Base-by-base conservation (phyloP, 768 basidiomycete genomes). In the Cyclocybe aegerita region DNA sequence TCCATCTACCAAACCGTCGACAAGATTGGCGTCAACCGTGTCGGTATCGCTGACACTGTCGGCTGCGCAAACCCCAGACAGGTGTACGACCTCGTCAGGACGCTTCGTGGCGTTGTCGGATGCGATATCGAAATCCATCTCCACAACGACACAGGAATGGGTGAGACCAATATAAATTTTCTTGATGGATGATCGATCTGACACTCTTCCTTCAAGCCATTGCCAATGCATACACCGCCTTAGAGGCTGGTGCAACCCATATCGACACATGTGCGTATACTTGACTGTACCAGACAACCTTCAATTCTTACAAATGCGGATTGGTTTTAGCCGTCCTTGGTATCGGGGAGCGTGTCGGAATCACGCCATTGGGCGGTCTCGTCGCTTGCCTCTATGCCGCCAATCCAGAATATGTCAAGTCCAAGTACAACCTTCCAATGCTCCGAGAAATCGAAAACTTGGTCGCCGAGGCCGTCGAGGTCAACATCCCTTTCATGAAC, bases 1-100 rank as follows among this genome's bases (percentile, higher is more conserved):
- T 95, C 93, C 15, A 98, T 99, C 75, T 98, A 99, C 79, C 93
- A 96, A 70, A 95, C 96, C 42, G 97, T 99, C 43, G 97, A 99
- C 77, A 98, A 98, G 79, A 93, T 99, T 63, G 96, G 96, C 48
- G 95, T 99, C 39, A 93, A 98, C 77, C 85, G 97, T 55, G 97
- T 99, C 56, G 97, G 97, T 66, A 95, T 99, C 58, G 97, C 97
- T 23, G 97, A 99, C 68, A 99, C 97, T 9, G 97, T 99, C 56
- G 97, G 97, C 16, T 99, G 97, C 65, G 97, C 97, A 52, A 98
- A 98, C 75, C 95, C 97, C 2, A 78, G 97, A 60, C 97, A 99
- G 67, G 97, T 98, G 4, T 99, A 99, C 70, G 97, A 99, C 46
- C 86, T 99, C 59, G 94, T 98, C 59, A 80, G 97, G 60, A 99